These are phyloP conservation scores for Globisporangium alternatum DNA, from an alignment of 352 stramenopile species.

Conservation along the genomic window DNA sequence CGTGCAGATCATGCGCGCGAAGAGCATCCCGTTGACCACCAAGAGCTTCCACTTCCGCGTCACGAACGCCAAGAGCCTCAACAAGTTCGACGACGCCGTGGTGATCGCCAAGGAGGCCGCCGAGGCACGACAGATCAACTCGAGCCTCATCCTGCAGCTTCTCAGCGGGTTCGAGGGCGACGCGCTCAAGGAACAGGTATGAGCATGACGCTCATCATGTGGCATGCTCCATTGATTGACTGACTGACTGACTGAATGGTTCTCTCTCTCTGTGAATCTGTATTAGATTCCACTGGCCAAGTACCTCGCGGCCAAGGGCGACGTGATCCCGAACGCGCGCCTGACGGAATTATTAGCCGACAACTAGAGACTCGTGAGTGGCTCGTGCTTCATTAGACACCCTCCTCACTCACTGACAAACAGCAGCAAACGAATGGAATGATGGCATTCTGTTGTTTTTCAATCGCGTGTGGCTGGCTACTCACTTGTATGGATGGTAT, in stretches of 20 bases:
- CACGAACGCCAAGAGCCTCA: constrained; percentile 59
- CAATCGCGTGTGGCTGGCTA: not conserved
- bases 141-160: constrained; percentile 67
- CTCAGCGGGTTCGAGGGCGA: constrained; percentile 61
- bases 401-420: not conserved
- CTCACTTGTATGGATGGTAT: not conserved
- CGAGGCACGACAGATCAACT: constrained; percentile 71
- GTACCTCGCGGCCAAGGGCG: constrained; percentile 78
- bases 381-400: not conserved
- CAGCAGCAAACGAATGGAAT: not conserved
- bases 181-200: constrained; percentile 52
- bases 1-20: constrained; percentile 41
- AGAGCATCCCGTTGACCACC: constrained; percentile 46
- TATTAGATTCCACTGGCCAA: constrained; percentile 64
- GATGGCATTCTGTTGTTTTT: not conserved
- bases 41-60: constrained; percentile 80
- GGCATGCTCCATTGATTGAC: too few relatives aligned
- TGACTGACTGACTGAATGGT: not conserved
- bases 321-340: constrained; percentile 63
- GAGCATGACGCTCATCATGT: not conserved
- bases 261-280: constrained; percentile 9
- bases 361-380: constrained; percentile 16
- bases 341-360: constrained; percentile 56
- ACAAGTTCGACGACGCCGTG: constrained; percentile 57
- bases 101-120: constrained; percentile 64